These are phyloP conservation scores for Paraphoma sp. DNA, from an alignment of 2,329 filamentous ascomycete species.

Conservation along the genomic window DNA sequence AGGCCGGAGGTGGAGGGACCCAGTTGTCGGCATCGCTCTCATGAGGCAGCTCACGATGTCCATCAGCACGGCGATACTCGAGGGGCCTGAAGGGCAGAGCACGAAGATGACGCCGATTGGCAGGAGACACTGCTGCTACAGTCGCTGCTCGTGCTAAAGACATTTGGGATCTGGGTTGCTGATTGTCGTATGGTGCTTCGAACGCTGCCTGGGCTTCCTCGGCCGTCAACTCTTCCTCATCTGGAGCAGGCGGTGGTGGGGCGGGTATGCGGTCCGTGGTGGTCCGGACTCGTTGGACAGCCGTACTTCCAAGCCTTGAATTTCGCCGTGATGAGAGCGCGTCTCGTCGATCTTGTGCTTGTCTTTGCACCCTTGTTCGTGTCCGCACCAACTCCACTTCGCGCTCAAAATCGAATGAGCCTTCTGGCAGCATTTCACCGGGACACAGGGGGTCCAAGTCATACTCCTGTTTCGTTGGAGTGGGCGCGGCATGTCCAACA, in stretches of 20 bases:
- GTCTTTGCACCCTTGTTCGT: conserved; percentile 45
- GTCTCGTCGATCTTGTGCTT: conserved; percentile 36
- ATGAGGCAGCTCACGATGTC: conserved; percentile 75
- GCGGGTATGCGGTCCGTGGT: conserved; percentile 26
- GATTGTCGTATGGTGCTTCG: conserved; percentile 49
- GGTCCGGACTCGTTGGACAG: conserved; percentile 40
- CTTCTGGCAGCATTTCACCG: conserved; percentile 48
- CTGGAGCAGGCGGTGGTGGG: conserved; percentile 24
- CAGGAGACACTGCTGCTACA: conserved; percentile 69
- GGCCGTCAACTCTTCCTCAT: conserved; percentile 42
- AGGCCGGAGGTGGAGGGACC: conserved; percentile 85
- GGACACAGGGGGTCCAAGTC: conserved; percentile 47
- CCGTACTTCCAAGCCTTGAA: conserved; percentile 32
- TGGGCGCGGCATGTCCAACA: conserved; percentile 24
- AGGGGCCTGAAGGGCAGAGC: conserved; percentile 59
- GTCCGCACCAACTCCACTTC: conserved; percentile 50
- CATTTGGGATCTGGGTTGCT: conserved; percentile 48
- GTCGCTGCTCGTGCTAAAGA: conserved; percentile 53
- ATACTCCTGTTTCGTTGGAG: conserved; percentile 40
- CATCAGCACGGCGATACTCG: conserved; percentile 74
- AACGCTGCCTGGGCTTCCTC: conserved; percentile 47
- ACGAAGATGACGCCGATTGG: conserved; percentile 71
- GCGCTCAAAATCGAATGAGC: conserved; percentile 49
- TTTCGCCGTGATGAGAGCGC: conserved; percentile 23
- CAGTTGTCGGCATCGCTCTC: conserved; percentile 89